Evolutionary conservation across 441 rosid genomes (phyloP).

Genomic region (Gossypium gossypioides): DNA sequence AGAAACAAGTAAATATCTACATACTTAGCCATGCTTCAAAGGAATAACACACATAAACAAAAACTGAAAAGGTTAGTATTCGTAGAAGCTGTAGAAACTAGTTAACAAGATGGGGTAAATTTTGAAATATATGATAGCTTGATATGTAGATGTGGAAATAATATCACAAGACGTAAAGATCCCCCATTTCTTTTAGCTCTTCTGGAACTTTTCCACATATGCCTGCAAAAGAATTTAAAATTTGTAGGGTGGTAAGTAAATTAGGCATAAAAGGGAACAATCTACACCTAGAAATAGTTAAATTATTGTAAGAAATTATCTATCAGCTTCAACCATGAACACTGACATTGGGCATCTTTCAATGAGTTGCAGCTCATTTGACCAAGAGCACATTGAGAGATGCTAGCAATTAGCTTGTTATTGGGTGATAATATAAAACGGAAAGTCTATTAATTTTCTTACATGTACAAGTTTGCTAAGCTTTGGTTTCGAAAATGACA

Average conservation of each 20-base stretch:
- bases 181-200: conserved; percentile 32
- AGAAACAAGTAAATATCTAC: conserved; percentile 18
- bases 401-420: background rate
- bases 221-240: conserved; percentile 41
- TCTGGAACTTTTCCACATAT: conserved; percentile 54
- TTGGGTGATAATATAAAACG: background rate
- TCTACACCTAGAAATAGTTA: background rate
- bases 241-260: background rate
- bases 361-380: background rate
- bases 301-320: background rate
- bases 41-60: conserved; percentile 13
- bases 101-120: background rate
- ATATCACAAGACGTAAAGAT: background rate
- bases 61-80: background rate
- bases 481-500: conserved; percentile 75
- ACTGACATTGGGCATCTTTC: background rate
- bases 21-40: conserved; percentile 19
- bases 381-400: background rate
- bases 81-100: conserved; percentile 13
- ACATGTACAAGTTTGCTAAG: conserved; percentile 93
- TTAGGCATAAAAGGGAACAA: background rate
- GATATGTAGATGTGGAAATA: background rate
- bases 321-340: background rate
- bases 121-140: background rate
- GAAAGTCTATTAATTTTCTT: conserved; percentile 3